These are phyloP conservation scores for Nicotiana tabacum DNA, from an alignment of 257 asterid species.

Conservation along the genomic window DNA sequence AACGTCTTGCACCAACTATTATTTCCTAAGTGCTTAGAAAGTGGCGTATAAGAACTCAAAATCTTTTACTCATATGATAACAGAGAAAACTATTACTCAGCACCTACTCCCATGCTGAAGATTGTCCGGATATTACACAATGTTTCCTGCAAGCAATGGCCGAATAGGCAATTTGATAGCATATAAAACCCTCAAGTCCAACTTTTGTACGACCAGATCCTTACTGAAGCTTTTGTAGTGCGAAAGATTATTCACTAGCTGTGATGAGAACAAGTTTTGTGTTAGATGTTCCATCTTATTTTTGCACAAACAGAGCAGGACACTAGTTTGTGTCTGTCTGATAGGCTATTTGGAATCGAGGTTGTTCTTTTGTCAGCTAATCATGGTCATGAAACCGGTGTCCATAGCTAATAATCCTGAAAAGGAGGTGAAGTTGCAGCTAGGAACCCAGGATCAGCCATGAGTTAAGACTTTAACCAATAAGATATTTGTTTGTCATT, in stretches of 20 bases:
- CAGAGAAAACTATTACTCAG: background rate
- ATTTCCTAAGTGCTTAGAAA: background rate
- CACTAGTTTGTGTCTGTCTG: background rate
- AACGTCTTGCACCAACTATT: background rate
- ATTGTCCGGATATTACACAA: background rate
- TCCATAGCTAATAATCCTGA: conserved; percentile 9
- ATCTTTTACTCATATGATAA: background rate
- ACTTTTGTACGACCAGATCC: background rate
- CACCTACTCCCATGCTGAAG: background rate
- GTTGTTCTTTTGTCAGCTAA: background rate
- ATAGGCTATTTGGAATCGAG: background rate
- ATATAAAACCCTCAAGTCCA: background rate
- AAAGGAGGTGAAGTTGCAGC: background rate
- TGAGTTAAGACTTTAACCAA: background rate
- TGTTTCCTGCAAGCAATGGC: background rate
- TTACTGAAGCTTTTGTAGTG: background rate
- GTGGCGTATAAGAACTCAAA: background rate
- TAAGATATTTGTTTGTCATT: conserved; percentile 1
- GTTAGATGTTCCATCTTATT: background rate
- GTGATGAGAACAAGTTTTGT: background rate
- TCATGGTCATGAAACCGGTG: background rate
- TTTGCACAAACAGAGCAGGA: background rate
- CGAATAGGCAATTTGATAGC: background rate
- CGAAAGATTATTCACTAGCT: background rate
- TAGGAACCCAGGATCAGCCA: background rate